These are phyloP conservation scores for Chenopodium album DNA, from an alignment of 148 eudicot species.

Conservation along the genomic window DNA sequence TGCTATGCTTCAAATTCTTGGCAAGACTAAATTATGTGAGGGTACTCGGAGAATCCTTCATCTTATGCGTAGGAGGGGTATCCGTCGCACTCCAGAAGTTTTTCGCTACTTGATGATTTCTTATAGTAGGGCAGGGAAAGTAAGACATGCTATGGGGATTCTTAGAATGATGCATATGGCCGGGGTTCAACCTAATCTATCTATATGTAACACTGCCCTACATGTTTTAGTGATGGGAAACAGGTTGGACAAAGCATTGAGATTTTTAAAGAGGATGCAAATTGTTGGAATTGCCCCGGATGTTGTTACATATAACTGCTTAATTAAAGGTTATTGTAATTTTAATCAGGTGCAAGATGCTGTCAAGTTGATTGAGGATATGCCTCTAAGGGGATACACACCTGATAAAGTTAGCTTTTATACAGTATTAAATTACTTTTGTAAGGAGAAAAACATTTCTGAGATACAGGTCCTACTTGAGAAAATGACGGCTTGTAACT, in stretches of 20 bases:
- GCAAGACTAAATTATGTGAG: conserved; percentile 31
- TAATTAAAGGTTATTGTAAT: conserved; percentile 35
- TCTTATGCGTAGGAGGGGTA: conserved; percentile 33
- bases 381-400: conserved; percentile 19
- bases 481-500: conserved; percentile 25
- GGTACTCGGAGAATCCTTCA: conserved; percentile 35
- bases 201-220: conserved; percentile 31
- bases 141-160: conserved; percentile 28
- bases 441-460: conserved; percentile 27
- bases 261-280: conserved; percentile 28
- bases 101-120: conserved; percentile 33
- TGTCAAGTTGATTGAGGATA: conserved; percentile 24
- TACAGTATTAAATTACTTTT: conserved; percentile 23
- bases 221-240: conserved; percentile 27
- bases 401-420: conserved; percentile 36
- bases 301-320: conserved; percentile 29
- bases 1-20: conserved; percentile 33
- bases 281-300: conserved; percentile 29
- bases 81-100: conserved; percentile 22
- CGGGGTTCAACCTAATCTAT: conserved; percentile 26
- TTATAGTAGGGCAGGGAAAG: conserved; percentile 31
- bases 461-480: conserved; percentile 23
- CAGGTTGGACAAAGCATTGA: conserved; percentile 30
- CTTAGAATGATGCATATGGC: conserved; percentile 30
- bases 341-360: conserved; percentile 20